Conservation (phyloP, 2,329 filamentous ascomycete species). For the Phyllosticta ampelicida region DNA sequence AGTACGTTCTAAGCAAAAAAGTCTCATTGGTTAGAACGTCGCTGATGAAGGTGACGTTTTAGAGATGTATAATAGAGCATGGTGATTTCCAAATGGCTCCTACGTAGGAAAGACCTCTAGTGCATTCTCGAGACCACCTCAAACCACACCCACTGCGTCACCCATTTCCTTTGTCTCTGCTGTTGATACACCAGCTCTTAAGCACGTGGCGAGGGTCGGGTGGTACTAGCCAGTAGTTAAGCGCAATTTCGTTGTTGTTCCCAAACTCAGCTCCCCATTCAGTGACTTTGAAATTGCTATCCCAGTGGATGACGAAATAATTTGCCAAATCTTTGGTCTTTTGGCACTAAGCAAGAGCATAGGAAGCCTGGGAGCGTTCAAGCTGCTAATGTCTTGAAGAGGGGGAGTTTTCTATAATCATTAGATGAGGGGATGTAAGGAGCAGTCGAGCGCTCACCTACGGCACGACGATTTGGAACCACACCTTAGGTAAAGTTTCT, state of each 20-base stretch:
- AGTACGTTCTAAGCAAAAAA: constrained; percentile 9
- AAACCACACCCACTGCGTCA: constrained; percentile 5
- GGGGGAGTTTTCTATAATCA: no score
- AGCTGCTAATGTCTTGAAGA: no score
- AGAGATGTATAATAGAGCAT: constrained; percentile 27
- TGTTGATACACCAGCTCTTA: constrained; percentile 11
- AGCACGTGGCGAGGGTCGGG: constrained; percentile 5
- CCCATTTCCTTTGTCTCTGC: constrained; percentile 10
- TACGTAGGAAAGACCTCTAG: constrained; percentile 9
- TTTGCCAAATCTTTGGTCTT: no score
- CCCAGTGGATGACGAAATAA: neutral
- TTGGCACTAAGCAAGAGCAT: no score
- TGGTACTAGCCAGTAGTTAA: constrained; percentile 10
- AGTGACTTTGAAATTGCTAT: neutral
- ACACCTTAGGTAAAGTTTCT: no score
- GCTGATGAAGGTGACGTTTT: constrained; percentile 11
- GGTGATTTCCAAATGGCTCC: constrained; percentile 23
- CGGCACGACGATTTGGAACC: no score
- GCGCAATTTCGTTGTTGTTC: constrained; percentile 10
- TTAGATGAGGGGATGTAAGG: no score
- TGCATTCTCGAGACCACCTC: constrained; percentile 10
- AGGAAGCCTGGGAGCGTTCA: no score
- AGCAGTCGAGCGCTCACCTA: no score
- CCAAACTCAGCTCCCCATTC: neutral
- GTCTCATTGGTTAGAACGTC: constrained; percentile 5